phyloP scores from a whole-genome alignment of 1,284 basidiomycete genomes.

The Filobasidium uniguttulatum region DNA sequence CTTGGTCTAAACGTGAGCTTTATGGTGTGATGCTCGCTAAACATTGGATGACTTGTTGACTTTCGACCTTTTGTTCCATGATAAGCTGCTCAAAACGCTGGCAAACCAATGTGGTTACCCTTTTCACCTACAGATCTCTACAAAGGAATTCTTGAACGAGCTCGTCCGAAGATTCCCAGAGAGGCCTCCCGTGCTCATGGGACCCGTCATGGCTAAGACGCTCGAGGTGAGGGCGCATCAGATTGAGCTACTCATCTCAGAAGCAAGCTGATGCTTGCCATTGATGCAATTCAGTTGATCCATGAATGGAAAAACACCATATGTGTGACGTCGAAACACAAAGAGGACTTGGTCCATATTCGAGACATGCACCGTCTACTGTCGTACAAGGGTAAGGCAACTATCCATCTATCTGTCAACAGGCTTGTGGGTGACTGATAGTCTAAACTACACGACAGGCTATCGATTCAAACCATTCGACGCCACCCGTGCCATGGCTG shows the following conservation, averaged over 20 bases:
- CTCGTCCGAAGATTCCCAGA: conserved; percentile 96
- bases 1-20: conserved; percentile 44
- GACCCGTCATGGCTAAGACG: conserved; percentile 86
- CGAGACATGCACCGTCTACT: conserved; percentile 93
- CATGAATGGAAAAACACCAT: conserved; percentile 92
- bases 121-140: conserved; percentile 92
- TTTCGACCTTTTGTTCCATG: conserved; percentile 20
- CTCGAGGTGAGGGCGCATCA: conserved; percentile 49
- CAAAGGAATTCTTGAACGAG: conserved; percentile 97
- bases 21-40: neutral
- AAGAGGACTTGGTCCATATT: conserved; percentile 93
- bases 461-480: conserved; percentile 70
- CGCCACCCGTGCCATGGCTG: conserved; percentile 40
- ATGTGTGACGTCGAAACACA: conserved; percentile 77
- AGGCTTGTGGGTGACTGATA: neutral
- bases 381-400: conserved; percentile 69
- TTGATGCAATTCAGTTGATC: conserved; percentile 40
- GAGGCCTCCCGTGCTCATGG: conserved; percentile 85
- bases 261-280: neutral
- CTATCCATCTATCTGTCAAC: neutral
- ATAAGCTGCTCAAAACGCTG: conserved; percentile 78
- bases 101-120: conserved; percentile 93
- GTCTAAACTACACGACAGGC: conserved; percentile 35
- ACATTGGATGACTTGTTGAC: neutral
- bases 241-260: neutral